A percentile compares a stretch with the other conserved stretches of the same genome.
Conservation (phyloP, 208 protist species). For the Perkinsela sp. region DNA sequence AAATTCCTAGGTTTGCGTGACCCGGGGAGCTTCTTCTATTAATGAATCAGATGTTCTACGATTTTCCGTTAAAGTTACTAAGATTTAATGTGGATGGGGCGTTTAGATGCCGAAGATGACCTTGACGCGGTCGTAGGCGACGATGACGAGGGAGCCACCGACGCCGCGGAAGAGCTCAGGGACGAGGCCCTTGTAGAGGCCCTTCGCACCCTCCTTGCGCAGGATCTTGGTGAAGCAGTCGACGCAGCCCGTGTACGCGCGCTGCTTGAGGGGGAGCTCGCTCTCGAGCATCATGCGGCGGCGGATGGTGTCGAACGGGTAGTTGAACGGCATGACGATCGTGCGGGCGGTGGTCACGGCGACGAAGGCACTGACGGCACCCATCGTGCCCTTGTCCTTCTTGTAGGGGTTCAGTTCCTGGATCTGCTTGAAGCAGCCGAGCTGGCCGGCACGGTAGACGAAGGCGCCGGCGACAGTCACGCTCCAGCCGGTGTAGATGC, state of each 20-base stretch:
- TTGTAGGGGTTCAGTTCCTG: conserved; percentile 26
- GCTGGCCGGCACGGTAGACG: conserved; percentile 83
- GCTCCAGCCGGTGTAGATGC: conserved; percentile 82
- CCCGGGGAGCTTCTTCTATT: too few relatives aligned
- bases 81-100: not conserved
- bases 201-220: conserved; percentile 16
- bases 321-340: conserved; percentile 10
- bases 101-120: conserved; percentile 22
- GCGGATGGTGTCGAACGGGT: conserved; percentile 89
- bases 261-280: conserved; percentile 22
- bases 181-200: conserved; percentile 27
- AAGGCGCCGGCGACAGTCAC: conserved; percentile 80
- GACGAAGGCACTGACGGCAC: conserved; percentile 14
- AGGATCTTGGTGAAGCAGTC: conserved; percentile 23
- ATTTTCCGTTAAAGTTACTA: not conserved
- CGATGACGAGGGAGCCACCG: conserved; percentile 34
- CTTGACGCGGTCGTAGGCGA: conserved; percentile 41
- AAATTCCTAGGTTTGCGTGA: too few relatives aligned
- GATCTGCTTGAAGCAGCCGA: conserved; percentile 75
- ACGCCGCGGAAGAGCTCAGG: conserved; percentile 42
- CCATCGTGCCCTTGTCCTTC: conserved; percentile 29
- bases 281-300: conserved; percentile 79
- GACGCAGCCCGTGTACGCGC: conserved; percentile 35
- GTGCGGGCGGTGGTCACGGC: not conserved
- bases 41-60: not conserved